Evolutionary conservation across 2,329 filamentous ascomycete genomes (phyloP), one percentile per base, ranked within the genome.

Genomic region (Chalaropsis thielavioides): DNA sequence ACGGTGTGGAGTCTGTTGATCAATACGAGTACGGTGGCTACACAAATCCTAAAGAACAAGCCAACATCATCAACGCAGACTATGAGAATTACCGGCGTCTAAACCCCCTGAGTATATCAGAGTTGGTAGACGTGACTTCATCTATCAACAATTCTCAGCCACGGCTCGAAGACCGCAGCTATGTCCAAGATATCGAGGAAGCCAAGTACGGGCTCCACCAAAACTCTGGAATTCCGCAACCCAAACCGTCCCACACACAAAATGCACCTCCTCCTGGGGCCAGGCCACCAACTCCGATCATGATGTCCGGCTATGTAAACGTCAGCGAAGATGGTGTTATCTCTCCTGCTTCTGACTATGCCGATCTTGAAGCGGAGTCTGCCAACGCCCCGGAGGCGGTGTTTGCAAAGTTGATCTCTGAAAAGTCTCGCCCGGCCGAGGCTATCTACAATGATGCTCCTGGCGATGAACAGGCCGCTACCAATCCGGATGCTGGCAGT

Each of bases 261-360:
- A 66, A 64, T 38, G 15, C 54, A 22, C 60, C 44, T 13, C 65
- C 54, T n/a, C 35, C 61, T 15, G 43, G 51, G 15, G 41, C 65
- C 31, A 58, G 56, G 31, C 56, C 65, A 41, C 65, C 65, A 19
- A 66, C 61, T 2, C 61, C 65, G 5, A 66, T 66, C 17, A 58
- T 40, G 27, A 61, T 66, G 17, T 0, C 61, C 1, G 61, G 61
- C 7, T 61, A 64, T 35, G 62, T 63, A 4, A 40, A 61, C 38
- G 27, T 58, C 51, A 58, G 22, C 31, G 51, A 58, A 17, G 24
- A 58, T 58, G 51, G 51, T 17, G 17, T 8, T 10, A 35, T 58
- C 7, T 58, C 15, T 31, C 51, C 51, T 3, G 17, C 13, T n/a
- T 31, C 27, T 31, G 17, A 10, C 5, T n/a, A 35, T 11, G 24